phyloP scores from a whole-genome alignment of 2,329 filamentous ascomycete species.

The Alternaria arbusti region DNA sequence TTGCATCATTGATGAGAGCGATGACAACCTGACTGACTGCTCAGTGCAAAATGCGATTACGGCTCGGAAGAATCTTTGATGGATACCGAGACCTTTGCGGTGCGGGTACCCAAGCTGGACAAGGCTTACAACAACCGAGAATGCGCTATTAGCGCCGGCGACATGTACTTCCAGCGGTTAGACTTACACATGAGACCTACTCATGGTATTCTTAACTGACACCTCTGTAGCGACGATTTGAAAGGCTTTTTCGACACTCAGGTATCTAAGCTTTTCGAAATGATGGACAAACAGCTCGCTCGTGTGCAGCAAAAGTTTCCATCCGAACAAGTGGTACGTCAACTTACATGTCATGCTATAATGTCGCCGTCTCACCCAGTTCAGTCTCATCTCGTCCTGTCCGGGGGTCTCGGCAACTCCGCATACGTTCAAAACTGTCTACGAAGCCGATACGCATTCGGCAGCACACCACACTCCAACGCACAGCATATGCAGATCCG shows the following conservation, averaged over 20 bases:
- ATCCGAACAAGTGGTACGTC: constrained; percentile 32
- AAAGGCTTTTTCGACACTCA: constrained; percentile 27
- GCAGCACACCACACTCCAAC: constrained; percentile 20
- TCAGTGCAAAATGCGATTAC: constrained; percentile 39
- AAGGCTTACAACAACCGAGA: constrained; percentile 18
- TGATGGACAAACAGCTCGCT: constrained; percentile 42
- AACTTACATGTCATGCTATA: not conserved
- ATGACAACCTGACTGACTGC: not conserved
- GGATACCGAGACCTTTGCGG: constrained; percentile 36
- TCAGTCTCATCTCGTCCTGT: constrained; percentile 47
- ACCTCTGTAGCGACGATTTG: constrained; percentile 22
- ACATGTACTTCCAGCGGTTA: constrained; percentile 21
- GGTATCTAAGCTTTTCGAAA: constrained; percentile 32
- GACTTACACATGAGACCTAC: not conserved
- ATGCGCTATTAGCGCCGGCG: constrained; percentile 23
- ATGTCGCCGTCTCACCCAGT: not conserved
- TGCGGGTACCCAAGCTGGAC: constrained; percentile 39
- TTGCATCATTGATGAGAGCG: not conserved
- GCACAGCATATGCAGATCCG: constrained; percentile 33
- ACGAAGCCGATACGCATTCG: constrained; percentile 38
- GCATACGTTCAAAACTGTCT: constrained; percentile 49
- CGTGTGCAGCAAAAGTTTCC: constrained; percentile 35
- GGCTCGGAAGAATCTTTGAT: constrained; percentile 36
- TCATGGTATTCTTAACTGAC: constrained; percentile 9
- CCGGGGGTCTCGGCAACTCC: constrained; percentile 52